A percentile compares a stretch with the other conserved stretches of the same genome.
Conservation (phyloP, 495 filamentous ascomycete species). For the Schizothecium vesticola region DNA sequence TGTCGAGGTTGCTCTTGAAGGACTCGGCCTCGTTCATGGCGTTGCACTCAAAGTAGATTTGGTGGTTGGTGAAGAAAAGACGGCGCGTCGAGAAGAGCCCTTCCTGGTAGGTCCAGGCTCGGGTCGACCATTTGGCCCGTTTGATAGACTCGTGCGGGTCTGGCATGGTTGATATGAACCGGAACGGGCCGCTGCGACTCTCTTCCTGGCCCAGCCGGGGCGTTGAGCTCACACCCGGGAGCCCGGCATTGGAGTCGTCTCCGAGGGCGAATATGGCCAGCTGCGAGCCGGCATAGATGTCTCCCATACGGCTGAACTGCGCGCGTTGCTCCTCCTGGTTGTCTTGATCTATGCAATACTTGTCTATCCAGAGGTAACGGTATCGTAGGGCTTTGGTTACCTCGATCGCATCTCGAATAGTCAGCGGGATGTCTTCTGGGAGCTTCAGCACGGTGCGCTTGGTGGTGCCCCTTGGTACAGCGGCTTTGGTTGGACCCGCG, state of each 20-base stretch:
- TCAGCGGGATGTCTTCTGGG: constrained; percentile 15
- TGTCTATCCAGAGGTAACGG: constrained; percentile 36
- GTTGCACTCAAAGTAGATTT: constrained; percentile 37
- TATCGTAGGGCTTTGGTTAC: constrained; percentile 24
- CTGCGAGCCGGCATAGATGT: constrained; percentile 21
- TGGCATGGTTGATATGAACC: constrained; percentile 11
- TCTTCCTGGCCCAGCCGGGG: background rate
- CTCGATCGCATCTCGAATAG: constrained; percentile 29
- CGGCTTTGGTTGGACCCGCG: background rate
- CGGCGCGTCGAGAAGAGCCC: constrained; percentile 27
- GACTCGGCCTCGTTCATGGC: constrained; percentile 21
- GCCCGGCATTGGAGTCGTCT: constrained; percentile 12
- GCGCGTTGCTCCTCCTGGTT: constrained; percentile 22
- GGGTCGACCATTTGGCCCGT: constrained; percentile 24
- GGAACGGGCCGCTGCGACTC: background rate
- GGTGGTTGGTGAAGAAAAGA: constrained; percentile 30
- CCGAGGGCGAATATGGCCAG: constrained; percentile 30
- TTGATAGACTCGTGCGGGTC: constrained; percentile 10
- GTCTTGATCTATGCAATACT: constrained; percentile 33
- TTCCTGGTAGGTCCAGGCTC: constrained; percentile 44
- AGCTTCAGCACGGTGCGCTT: background rate
- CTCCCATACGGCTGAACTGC: constrained; percentile 30
- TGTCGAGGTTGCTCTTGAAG: constrained; percentile 12
- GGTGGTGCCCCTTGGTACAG: background rate
- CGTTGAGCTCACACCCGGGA: constrained; percentile 17